phyloP scores from a whole-genome alignment of 768 basidiomycete genomes.

The Hypholoma sublateritium region DNA sequence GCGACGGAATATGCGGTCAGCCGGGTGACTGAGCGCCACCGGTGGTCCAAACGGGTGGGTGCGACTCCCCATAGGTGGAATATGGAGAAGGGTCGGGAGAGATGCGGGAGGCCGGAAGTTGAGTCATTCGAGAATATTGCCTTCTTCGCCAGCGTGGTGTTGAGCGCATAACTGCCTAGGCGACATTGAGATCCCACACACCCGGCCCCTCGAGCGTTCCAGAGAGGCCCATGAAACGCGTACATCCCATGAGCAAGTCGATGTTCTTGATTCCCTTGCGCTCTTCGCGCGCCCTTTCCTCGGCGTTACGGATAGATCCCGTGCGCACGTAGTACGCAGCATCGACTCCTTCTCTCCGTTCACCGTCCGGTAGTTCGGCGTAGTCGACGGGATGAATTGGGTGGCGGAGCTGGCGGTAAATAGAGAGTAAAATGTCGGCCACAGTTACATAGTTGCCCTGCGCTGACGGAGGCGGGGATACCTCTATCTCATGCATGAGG shows the following conservation, averaged over 20 bases:
- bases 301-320: conserved; percentile 29
- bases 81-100: not conserved
- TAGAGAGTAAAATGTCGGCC: conserved; percentile 45
- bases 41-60: not conserved
- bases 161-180: conserved; percentile 13
- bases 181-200: conserved; percentile 44
- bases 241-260: conserved; percentile 50
- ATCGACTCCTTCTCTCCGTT: conserved; percentile 35
- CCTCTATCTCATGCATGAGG: conserved; percentile 32
- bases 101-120: too few relatives aligned
- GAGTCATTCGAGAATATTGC: not conserved
- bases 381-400: conserved; percentile 47
- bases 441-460: conserved; percentile 38
- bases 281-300: conserved; percentile 34
- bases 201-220: conserved; percentile 39
- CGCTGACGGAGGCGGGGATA: conserved; percentile 27
- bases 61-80: not conserved
- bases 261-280: conserved; percentile 53
- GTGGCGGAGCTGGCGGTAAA: conserved; percentile 48
- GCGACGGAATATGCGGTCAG: not conserved
- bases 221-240: conserved; percentile 49
- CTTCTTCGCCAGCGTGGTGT: not conserved
- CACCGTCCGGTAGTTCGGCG: conserved; percentile 30
- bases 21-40: not conserved
- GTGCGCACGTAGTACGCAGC: conserved; percentile 47